Evolutionary conservation across 2,329 filamentous ascomycete species (phyloP), one percentile per base, ranked within the genome.

Genomic region (Talaromyces verruculosus): DNA sequence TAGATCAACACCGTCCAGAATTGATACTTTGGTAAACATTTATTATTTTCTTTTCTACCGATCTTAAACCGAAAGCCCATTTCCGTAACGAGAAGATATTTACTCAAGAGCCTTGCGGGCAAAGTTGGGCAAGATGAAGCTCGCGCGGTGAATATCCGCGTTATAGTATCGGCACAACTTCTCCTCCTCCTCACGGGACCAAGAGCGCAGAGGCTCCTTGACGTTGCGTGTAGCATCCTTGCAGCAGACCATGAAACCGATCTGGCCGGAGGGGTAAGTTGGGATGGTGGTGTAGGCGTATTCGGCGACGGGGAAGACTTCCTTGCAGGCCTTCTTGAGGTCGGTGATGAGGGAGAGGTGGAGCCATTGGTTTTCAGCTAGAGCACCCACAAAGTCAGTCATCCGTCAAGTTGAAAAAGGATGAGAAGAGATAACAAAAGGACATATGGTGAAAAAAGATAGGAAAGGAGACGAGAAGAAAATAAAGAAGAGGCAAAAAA

Each of bases 231-330:
- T 88, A 78, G 88, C 84, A 78, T 98, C 94, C 88, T 99, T 98
- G 89, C 87, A 91, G 89, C 95, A 98, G 78, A 99, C 92, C 93
- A 99, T 97, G 89, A 99, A 99, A 78, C 95, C 95, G 76, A 99
- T 99, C 85, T 99, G 95, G 78, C 95, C 95, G 65, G 92, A 96
- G 71, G 95, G 95, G 86, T 99, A 99, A 78, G 95, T 99, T 67
- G 95, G 95, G 81, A 99, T 99, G 75, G 94, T 98, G 76, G 81
- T 98, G 88, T 97, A 99, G 74, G 91, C 95, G 84, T 98, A 99
- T 84, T 99, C 95, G 80, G 91, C 95, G 69, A 92, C 91, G 71
- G 95, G 93, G 89, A 99, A 99, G 81, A 99, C 91, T 81, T 95
- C 90, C 81, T 90, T 90, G 90, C 94, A 97, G 77, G 93, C 88